Percentiles rank a stretch among this genome's conserved stretches.
These are phyloP conservation scores for Cercospora brassicicola DNA, from an alignment of 2,329 filamentous ascomycete genomes.

Conservation along the genomic window DNA sequence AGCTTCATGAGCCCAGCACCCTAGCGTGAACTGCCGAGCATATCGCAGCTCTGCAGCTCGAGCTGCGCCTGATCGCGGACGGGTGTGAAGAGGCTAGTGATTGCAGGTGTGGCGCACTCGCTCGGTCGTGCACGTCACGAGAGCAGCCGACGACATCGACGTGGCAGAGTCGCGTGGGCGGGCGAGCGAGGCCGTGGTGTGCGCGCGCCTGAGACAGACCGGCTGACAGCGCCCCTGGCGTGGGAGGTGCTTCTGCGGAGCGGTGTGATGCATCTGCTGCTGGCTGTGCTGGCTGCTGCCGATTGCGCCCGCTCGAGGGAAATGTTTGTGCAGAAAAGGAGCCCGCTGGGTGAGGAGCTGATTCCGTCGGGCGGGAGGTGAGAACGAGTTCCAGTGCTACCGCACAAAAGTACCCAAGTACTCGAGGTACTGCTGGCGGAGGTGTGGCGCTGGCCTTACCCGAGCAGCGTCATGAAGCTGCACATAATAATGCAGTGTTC, in stretches of 20 bases:
- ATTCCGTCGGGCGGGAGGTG: background rate
- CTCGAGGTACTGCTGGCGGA: background rate
- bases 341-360: background rate
- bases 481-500: background rate
- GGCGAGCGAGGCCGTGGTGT: background rate
- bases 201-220: background rate
- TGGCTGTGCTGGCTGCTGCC: background rate
- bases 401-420: background rate
- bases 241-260: background rate
- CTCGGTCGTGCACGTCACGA: background rate
- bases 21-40: constrained; percentile 6
- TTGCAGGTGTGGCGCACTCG: constrained; percentile 5
- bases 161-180: constrained; percentile 7
- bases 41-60: background rate
- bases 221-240: background rate
- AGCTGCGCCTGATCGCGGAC: background rate
- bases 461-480: background rate
- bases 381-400: background rate
- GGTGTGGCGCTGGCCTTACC: background rate
- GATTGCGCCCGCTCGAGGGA: too few species aligned
- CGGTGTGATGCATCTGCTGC: background rate
- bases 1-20: background rate
- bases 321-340: background rate
- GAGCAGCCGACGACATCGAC: constrained; percentile 6
- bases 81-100: constrained; percentile 6